Percentiles rank a stretch among this genome's conserved stretches.
These are phyloP conservation scores for Neurospora sp. DNA, from an alignment of 2,329 filamentous ascomycete species.

Conservation along the genomic window DNA sequence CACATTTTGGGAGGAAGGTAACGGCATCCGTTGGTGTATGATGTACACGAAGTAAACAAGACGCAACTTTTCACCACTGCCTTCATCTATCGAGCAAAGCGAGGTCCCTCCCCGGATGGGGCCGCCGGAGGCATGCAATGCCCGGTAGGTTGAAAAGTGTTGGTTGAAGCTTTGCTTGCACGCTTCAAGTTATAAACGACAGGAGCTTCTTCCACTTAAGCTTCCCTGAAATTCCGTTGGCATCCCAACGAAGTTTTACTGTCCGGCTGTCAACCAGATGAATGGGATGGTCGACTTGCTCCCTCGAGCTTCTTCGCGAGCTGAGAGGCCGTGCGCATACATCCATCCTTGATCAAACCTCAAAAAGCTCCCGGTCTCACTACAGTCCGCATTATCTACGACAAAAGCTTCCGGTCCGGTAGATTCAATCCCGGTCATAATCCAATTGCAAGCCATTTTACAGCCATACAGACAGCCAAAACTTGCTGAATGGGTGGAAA, in stretches of 20 bases:
- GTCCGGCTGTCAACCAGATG: no score
- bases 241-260: no score
- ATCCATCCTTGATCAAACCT: neutral
- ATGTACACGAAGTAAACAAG: neutral
- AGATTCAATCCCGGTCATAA: neutral
- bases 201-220: neutral
- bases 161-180: neutral
- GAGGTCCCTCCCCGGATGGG: neutral
- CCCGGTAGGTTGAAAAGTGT: neutral
- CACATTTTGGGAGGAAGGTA: neutral
- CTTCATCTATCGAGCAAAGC: neutral
- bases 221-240: neutral
- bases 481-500: no score
- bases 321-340: neutral
- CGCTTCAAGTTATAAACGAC: neutral
- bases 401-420: neutral
- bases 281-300: neutral
- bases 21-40: neutral
- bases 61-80: neutral
- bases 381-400: neutral
- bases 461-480: no score
- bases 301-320: neutral
- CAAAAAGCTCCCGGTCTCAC: no score
- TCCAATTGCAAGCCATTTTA: neutral
- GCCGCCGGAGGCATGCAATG: neutral